Base-by-base conservation (phyloP, 164 flowering plant genomes). In the Stephania cephalantha region DNA sequence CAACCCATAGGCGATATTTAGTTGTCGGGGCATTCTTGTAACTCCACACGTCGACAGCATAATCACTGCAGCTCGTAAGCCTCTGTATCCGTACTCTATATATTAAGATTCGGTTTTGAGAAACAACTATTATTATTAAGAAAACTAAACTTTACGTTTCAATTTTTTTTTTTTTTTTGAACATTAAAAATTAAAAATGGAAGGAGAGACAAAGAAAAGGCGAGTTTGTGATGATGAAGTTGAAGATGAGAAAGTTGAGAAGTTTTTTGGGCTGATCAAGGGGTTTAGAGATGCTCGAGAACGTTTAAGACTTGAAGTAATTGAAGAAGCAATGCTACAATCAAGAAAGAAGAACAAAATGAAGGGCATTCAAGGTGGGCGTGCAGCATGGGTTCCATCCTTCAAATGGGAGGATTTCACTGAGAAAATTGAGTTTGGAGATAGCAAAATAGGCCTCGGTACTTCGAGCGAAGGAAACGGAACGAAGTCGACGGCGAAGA, bases 331-430 rank as follows among this genome's bases (percentile, higher is more conserved):
- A 6, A 46, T 48, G 53, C 1, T 12, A 35, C 53, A 48, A 48
- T 48, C 53, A 46, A 31, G 9, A 65, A 12, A 35, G 11, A 31
- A 46, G 46, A 29, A 48, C 69, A 64, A 64, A 5, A 73, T 11
- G 71, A 64, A 25, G 71, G 48, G 48, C 4, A 29, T 9, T 13
- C 10, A 29, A 10, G 71, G 46, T 9, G 42, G 12, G 13, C 29
- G 12, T 22, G n/a, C 58, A 1, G 55, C 31, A 25, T 74, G 76
- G 76, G 61, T 74, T 66, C 76, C 76, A 4, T 22, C 71, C 10
- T 83, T 85, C 70, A 73, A 77, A 31, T 31, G 55, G 71, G 81
- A 83, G 50, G 87, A 85, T 79, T 85, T 85, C 50, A 63, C 31
- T 5, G 50, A 58, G 58, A 46, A 31, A 6, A 72, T 72, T 17